A percentile compares a stretch with the other conserved stretches of the same genome.
Conservation (phyloP, 768 basidiomycete species). For the Dioszegia hungarica region DNA sequence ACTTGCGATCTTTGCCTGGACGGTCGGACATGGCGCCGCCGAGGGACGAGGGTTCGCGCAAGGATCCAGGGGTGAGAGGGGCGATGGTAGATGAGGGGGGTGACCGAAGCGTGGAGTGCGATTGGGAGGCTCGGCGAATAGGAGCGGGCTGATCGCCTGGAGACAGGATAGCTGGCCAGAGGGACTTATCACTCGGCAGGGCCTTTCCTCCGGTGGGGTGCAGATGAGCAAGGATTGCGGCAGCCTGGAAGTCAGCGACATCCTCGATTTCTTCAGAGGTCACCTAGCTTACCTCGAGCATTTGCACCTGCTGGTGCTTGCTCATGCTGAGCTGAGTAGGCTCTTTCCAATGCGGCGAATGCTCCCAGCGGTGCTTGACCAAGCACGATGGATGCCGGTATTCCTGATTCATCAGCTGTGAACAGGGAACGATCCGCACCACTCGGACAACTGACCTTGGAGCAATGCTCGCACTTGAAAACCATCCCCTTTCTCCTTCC, state of each 20-base stretch:
- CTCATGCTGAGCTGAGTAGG: slow-evolving; percentile 82
- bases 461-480: slow-evolving; percentile 89
- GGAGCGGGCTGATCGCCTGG: slow-evolving; percentile 14
- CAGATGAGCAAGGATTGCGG: slow-evolving; percentile 87
- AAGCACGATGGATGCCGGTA: slow-evolving; percentile 80
- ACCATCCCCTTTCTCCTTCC: slow-evolving; percentile 75
- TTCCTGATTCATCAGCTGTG: slow-evolving; percentile 31
- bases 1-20: slow-evolving; percentile 23
- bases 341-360: slow-evolving; percentile 92
- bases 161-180: slow-evolving; percentile 62
- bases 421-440: neutral
- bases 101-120: slow-evolving; percentile 28
- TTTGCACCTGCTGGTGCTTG: slow-evolving; percentile 95
- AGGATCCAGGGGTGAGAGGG: slow-evolving; percentile 40
- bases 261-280: no score
- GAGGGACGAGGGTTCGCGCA: slow-evolving; percentile 25
- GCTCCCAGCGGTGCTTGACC: slow-evolving; percentile 97
- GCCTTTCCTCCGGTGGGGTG: slow-evolving; percentile 65
- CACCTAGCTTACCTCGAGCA: slow-evolving; percentile 69
- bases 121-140: slow-evolving; percentile 20
- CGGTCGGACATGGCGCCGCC: slow-evolving; percentile 13
- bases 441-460: slow-evolving; percentile 61
- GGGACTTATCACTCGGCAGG: slow-evolving; percentile 85
- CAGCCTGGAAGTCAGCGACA: no score
- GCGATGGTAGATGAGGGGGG: slow-evolving; percentile 30